Evolutionary conservation across 805 yeast species (phyloP).

Genomic region (Myxozyma nipponensis): DNA sequence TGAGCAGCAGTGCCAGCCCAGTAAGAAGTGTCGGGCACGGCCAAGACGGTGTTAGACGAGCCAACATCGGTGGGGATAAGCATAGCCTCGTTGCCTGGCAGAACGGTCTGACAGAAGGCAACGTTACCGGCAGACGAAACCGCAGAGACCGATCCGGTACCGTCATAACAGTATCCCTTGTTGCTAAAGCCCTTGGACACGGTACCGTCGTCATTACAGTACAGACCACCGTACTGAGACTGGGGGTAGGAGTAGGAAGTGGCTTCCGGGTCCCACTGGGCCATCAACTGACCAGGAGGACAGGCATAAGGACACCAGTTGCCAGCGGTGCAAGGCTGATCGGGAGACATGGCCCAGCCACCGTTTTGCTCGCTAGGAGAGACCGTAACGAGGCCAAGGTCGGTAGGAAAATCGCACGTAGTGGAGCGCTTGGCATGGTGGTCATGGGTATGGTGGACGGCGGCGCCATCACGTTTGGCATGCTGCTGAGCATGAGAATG

Average conservation of each 20-base stretch:
- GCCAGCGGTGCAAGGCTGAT: constrained; percentile 70
- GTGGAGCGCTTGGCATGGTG: constrained; percentile 9
- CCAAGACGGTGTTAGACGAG: constrained; percentile 53
- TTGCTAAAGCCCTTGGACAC: constrained; percentile 57
- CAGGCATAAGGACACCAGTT: constrained; percentile 89
- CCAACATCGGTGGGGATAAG: constrained; percentile 73
- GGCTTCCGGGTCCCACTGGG: constrained; percentile 79
- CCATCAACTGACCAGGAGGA: constrained; percentile 80
- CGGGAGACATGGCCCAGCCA: constrained; percentile 86
- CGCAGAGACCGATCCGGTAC: constrained; percentile 68
- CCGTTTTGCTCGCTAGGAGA: constrained; percentile 55
- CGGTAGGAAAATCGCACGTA: constrained; percentile 62
- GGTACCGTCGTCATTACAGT: constrained; percentile 68
- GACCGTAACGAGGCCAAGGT: constrained; percentile 65
- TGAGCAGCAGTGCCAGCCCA: constrained; percentile 68
- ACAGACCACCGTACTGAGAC: constrained; percentile 72
- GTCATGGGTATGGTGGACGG: constrained; percentile 17
- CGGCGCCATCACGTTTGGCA: constrained; percentile 15
- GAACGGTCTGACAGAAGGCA: constrained; percentile 87
- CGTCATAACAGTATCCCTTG: constrained; percentile 66
- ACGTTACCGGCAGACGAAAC: constrained; percentile 56
- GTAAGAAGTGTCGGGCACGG: constrained; percentile 75
- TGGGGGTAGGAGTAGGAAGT: constrained; percentile 73
- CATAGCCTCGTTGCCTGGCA: constrained; percentile 95
- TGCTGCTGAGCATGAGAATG: constrained; percentile 1